phyloP scores from a whole-genome alignment of 2,329 filamentous ascomycete species.

The Fusarium globosum region DNA sequence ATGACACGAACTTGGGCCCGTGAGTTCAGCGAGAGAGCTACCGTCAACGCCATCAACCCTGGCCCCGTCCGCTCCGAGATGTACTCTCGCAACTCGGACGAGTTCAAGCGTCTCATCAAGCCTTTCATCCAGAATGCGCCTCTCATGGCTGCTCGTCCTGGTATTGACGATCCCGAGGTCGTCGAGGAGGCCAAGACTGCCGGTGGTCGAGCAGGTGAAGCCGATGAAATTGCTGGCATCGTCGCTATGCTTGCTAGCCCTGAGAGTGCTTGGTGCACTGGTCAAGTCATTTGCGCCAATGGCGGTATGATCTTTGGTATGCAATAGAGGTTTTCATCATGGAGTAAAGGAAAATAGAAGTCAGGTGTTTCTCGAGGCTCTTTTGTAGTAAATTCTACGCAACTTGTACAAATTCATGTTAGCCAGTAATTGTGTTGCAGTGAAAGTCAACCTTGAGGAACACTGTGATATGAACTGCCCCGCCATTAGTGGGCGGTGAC shows the following conservation, averaged over 20 bases:
- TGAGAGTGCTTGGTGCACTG: slow-evolving; percentile 45
- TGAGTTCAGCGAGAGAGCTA: slow-evolving; percentile 62
- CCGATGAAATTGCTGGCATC: slow-evolving; percentile 41
- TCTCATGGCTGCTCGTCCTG: slow-evolving; percentile 41
- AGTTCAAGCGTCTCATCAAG: slow-evolving; percentile 46
- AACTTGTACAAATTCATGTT: background rate
- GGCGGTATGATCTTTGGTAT: slow-evolving; percentile 46
- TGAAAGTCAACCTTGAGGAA: background rate
- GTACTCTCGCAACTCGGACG: slow-evolving; percentile 53
- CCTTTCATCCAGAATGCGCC: slow-evolving; percentile 46
- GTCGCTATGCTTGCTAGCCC: slow-evolving; percentile 43
- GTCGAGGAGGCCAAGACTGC: slow-evolving; percentile 45
- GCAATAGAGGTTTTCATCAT: slow-evolving; percentile 32
- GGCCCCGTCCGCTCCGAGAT: slow-evolving; percentile 63
- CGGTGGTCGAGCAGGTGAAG: slow-evolving; percentile 43
- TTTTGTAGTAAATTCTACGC: slow-evolving; percentile 13
- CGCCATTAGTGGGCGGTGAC: slow-evolving; percentile 43
- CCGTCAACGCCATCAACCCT: slow-evolving; percentile 66
- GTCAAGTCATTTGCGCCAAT: slow-evolving; percentile 46
- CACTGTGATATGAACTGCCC: slow-evolving; percentile 29
- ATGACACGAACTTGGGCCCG: slow-evolving; percentile 67
- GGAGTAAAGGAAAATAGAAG: slow-evolving; percentile 12
- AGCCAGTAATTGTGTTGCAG: background rate
- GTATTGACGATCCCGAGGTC: slow-evolving; percentile 40
- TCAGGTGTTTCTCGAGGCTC: slow-evolving; percentile 4